A percentile compares a stretch with the other conserved stretches of the same genome.
Evolutionary conservation across 805 yeast genomes (phyloP).

Genomic region (Candida silvatica): DNA sequence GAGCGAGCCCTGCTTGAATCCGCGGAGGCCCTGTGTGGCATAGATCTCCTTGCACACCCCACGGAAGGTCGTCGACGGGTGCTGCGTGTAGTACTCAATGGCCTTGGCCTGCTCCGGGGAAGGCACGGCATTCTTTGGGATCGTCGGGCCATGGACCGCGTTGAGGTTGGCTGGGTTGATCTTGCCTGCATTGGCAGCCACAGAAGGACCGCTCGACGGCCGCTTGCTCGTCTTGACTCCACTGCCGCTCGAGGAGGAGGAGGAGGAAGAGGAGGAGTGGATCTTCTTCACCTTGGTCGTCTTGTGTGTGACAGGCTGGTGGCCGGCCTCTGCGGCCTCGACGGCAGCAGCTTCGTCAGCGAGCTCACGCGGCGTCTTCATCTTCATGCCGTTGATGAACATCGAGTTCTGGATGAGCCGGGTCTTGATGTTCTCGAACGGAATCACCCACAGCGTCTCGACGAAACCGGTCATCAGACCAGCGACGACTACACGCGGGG

Average conservation of each 20-base stretch:
- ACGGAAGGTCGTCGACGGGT: constrained; percentile 46
- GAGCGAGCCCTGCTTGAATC: constrained; percentile 74
- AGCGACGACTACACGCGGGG: constrained; percentile 77
- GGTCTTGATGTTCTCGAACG: constrained; percentile 82
- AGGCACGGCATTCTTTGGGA: constrained; percentile 11
- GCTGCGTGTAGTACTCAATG: constrained; percentile 32
- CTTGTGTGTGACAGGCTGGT: not conserved
- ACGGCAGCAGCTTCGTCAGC: not conserved
- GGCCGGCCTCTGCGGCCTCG: not conserved
- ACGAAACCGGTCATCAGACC: constrained; percentile 76
- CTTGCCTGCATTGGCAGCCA: not conserved
- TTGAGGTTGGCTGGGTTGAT: not conserved
- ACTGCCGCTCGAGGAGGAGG: not conserved
- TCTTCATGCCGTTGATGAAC: constrained; percentile 19
- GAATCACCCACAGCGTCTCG: constrained; percentile 79
- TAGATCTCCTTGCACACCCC: constrained; percentile 60
- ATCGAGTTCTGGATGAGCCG: constrained; percentile 67
- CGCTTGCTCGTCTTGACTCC: constrained; percentile 4
- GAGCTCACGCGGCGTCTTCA: too few species aligned
- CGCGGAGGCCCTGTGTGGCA: constrained; percentile 59
- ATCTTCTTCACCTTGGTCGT: constrained; percentile 7
- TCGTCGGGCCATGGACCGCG: constrained; percentile 15
- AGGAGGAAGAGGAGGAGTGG: too few species aligned
- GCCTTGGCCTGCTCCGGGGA: constrained; percentile 7
- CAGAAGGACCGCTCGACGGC: constrained; percentile 4